Conservation (phyloP, 1,284 basidiomycete genomes). For the Ustilago shanxiensis region DNA sequence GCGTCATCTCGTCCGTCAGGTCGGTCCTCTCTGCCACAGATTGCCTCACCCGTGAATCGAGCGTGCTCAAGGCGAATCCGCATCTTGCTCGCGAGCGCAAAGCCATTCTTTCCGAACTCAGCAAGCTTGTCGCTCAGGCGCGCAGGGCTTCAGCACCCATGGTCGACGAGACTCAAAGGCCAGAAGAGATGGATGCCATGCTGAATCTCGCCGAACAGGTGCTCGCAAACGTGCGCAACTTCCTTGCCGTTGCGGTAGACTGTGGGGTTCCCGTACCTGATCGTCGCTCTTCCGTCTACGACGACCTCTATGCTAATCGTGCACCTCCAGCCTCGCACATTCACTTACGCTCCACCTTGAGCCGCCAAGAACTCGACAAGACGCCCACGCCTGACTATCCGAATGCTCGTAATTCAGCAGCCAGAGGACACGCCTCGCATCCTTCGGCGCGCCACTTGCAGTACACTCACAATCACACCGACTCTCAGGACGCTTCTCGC, state of each 20-base stretch:
- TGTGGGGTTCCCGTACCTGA: constrained; percentile 83
- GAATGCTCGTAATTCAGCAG: constrained; percentile 24
- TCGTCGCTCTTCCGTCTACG: constrained; percentile 56
- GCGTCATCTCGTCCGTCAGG: constrained; percentile 94
- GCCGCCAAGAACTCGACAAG: constrained; percentile 53
- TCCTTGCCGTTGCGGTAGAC: constrained; percentile 79
- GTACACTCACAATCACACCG: constrained; percentile 15
- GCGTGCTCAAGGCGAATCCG: constrained; percentile 78
- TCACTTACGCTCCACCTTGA: not conserved
- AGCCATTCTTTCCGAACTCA: constrained; percentile 83
- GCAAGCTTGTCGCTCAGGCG: constrained; percentile 85
- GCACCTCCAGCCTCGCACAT: not conserved
- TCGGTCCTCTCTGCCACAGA: constrained; percentile 85
- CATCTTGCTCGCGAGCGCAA: constrained; percentile 82
- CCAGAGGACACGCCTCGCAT: constrained; percentile 19
- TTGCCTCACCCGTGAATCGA: constrained; percentile 86
- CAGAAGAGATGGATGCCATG: constrained; percentile 70
- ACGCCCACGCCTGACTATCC: constrained; percentile 60
- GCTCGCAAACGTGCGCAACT: constrained; percentile 72
- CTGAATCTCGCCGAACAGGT: constrained; percentile 71
- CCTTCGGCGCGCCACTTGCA: constrained; percentile 27
- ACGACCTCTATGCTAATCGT: constrained; percentile 54
- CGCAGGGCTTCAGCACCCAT: constrained; percentile 76
- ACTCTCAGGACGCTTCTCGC: constrained; percentile 7
- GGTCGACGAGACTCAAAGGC: constrained; percentile 64